phyloP scores from a whole-genome alignment of 140 eudicot species.

The Senecio squalidus region DNA sequence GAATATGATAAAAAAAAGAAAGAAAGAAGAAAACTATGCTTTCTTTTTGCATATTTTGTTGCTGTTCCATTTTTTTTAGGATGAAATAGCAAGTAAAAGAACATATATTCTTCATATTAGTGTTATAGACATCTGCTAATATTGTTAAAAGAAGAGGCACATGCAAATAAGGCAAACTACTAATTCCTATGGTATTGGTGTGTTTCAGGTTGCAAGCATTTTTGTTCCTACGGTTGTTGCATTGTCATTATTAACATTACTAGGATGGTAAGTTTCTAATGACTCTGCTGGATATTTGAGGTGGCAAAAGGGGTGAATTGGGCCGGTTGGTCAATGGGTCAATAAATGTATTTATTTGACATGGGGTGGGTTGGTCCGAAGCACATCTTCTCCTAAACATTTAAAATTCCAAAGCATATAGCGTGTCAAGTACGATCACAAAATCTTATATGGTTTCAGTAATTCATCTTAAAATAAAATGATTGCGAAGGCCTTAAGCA shows the following conservation, averaged over 20 bases:
- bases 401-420: not conserved
- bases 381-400: not conserved
- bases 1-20: not conserved
- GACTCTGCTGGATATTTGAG: not conserved
- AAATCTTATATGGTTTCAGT: not conserved
- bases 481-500: not conserved
- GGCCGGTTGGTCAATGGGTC: not conserved
- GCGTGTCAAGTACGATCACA: not conserved
- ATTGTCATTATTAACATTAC: conserved; percentile 62
- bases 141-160: not conserved
- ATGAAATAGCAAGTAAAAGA: not conserved
- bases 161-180: conserved; percentile 6
- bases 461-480: not conserved
- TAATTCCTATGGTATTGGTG: conserved; percentile 13
- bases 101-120: not conserved
- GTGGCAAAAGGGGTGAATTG: not conserved
- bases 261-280: conserved; percentile 68
- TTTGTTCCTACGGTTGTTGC: conserved; percentile 83
- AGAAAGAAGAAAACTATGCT: not conserved
- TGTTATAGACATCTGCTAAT: not conserved
- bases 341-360: not conserved
- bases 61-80: conserved; percentile 11
- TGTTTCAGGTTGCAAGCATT: conserved; percentile 84
- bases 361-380: not conserved
- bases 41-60: not conserved